Evolutionary conservation across 345 rosid species (phyloP), one percentile per base, ranked within the genome.

Genomic region (Lumnitzera racemosa): DNA sequence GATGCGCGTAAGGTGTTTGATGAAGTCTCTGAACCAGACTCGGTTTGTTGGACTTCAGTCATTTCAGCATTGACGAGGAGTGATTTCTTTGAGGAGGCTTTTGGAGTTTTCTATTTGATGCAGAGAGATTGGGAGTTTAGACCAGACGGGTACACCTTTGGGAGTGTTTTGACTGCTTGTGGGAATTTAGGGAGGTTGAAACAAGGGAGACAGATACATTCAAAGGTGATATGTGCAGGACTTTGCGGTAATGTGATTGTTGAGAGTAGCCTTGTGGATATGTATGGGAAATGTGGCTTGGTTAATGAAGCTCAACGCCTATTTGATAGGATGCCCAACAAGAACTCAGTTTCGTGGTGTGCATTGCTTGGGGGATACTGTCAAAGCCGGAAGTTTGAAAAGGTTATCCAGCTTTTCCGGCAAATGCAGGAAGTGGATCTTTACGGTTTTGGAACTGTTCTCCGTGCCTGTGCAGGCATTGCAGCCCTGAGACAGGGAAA

Each of bases 281-380:
- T 92, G 97, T 92, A 89, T 64, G 98, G 91, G 51, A 92, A 92
- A 85, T 89, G 94, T 1, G 71, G 95, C 58, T 67, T 72, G 25
- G 71, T 81, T 12, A 46, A 69, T 24, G 79, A 77, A 59, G 83
- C 97, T 67, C 86, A 70, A 57, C 59, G 66, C 51, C 84, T 83
- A 69, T 87, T 92, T 53, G 81, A 82, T 73, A 74, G 83, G 56
- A 92, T 92, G 91, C 58, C 65, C 36, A 58, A 54, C 48, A 89
- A 78, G 74, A 92, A 89, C 73, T 67, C 78, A 0, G 78, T 92
- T 68, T 92, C 97, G n/a, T 78, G 88, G 90, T 78, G 83, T 55
- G 98, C 97, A 4, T 70, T 92, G 81, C 85, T 87, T 12, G 91
- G 84, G 12, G 96, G 75, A 15, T 92, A 85, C 68, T 89, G 95